phyloP scores from a whole-genome alignment of 2,329 filamentous ascomycete species.

The Fusarium pseudonygamai region DNA sequence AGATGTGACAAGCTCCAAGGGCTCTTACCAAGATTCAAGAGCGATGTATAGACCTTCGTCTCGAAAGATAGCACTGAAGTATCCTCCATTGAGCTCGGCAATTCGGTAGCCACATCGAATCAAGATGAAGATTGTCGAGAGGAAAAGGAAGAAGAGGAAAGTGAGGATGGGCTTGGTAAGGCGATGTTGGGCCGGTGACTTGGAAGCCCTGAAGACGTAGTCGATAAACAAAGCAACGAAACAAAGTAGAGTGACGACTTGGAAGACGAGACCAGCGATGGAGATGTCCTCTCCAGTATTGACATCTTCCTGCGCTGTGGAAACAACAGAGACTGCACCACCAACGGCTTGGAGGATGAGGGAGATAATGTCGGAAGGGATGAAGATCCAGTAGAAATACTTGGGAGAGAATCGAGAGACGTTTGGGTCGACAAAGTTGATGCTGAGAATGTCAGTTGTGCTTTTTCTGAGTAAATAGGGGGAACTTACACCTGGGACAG shows the following conservation, averaged over 20 bases:
- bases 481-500: conserved; percentile 42
- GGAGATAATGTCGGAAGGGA: conserved; percentile 60
- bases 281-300: conserved; percentile 58
- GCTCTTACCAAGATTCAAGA: conserved; percentile 39
- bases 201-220: conserved; percentile 50
- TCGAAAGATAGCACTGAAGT: conserved; percentile 46
- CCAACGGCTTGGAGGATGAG: conserved; percentile 62
- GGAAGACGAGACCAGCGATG: conserved; percentile 61
- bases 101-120: conserved; percentile 67
- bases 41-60: conserved; percentile 40
- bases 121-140: conserved; percentile 65
- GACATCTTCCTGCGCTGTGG: conserved; percentile 44
- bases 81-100: conserved; percentile 66
- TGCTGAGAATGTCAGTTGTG: conserved; percentile 14
- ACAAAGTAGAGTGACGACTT: conserved; percentile 58
- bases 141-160: conserved; percentile 59
- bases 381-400: conserved; percentile 43
- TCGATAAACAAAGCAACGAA: conserved; percentile 55
- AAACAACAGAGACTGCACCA: conserved; percentile 55
- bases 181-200: conserved; percentile 42
- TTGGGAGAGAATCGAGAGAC: conserved; percentile 37
- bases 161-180: conserved; percentile 52
- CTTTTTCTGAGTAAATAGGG: no score
- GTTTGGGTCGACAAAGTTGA: conserved; percentile 35
- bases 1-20: background rate